Evolutionary conservation across 331 rosid species (phyloP).

Genomic region (Phaseolus coccineus): DNA sequence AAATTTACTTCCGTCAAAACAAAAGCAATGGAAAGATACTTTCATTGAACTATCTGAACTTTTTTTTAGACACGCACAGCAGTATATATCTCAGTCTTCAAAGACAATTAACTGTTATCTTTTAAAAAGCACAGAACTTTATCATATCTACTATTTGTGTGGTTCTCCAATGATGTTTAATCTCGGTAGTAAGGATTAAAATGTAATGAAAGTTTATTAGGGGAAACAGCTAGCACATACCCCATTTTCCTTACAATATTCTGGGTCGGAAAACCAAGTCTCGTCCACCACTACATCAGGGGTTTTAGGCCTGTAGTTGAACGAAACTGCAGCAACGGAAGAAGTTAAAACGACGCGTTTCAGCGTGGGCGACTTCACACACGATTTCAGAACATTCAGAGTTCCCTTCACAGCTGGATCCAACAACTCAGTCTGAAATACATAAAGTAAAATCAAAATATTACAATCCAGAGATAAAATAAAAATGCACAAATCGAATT

Average conservation of each 20-base stretch:
- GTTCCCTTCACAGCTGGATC: conserved; percentile 68
- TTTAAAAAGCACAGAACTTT: no score
- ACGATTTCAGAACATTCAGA: conserved; percentile 56
- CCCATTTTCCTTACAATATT: conserved; percentile 34
- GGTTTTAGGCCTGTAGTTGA: conserved; percentile 39
- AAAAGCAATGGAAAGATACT: no score
- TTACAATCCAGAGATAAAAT: no score
- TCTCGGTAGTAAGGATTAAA: no score
- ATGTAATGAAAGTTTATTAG: no score
- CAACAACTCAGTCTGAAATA: conserved; percentile 51
- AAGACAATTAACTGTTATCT: no score
- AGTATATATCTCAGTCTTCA: no score
- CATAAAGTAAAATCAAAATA: background rate
- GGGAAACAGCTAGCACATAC: background rate
- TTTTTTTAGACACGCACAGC: background rate
- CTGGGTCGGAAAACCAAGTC: conserved; percentile 59
- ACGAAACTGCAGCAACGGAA: conserved; percentile 44
- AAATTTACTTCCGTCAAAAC: no score
- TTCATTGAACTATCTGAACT: background rate
- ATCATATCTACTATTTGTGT: no score
- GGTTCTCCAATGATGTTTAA: no score
- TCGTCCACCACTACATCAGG: conserved; percentile 56
- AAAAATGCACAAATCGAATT: background rate
- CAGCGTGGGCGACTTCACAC: conserved; percentile 47
- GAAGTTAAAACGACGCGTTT: conserved; percentile 60